These are phyloP conservation scores for Trametes coccinea DNA, from an alignment of 768 basidiomycete genomes.

Conservation along the genomic window DNA sequence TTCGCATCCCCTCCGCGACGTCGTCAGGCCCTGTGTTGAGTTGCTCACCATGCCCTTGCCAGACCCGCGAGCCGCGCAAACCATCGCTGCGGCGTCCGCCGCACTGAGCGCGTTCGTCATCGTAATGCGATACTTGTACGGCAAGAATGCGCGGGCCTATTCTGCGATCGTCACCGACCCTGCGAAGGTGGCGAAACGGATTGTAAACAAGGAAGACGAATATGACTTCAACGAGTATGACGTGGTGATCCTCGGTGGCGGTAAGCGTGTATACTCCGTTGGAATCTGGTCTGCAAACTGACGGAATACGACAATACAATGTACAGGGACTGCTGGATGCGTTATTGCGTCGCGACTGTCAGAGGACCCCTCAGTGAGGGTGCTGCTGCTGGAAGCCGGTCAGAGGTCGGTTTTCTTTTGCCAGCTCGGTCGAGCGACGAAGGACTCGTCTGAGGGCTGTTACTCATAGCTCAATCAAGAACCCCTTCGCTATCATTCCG, in stretches of 20 bases:
- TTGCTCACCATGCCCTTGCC: not conserved
- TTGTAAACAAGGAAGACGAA: constrained; percentile 5
- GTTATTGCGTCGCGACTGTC: constrained; percentile 58
- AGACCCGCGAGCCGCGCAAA: not conserved
- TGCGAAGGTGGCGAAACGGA: constrained; percentile 8
- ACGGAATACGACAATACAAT: not conserved
- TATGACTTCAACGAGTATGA: constrained; percentile 34
- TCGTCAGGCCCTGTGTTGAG: not conserved
- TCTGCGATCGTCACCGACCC: constrained; percentile 11
- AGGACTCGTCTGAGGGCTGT: not conserved
- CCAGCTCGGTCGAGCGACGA: no score
- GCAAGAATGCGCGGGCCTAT: not conserved
- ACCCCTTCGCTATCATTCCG: constrained; percentile 22
- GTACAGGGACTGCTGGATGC: constrained; percentile 59
- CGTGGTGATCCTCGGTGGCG: constrained; percentile 40
- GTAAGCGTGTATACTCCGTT: constrained; percentile 19
- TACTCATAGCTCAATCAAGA: constrained; percentile 12
- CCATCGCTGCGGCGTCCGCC: constrained; percentile 15
- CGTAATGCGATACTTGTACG: constrained; percentile 19
- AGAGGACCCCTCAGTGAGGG: constrained; percentile 53
- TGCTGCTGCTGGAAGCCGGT: constrained; percentile 62
- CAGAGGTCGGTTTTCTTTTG: constrained; percentile 44
- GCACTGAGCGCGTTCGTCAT: constrained; percentile 20
- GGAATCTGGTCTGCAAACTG: not conserved
- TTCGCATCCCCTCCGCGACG: not conserved